Evolutionary conservation across 208 protist genomes (phyloP).

Genomic region (Leishmania amazonensis): DNA sequence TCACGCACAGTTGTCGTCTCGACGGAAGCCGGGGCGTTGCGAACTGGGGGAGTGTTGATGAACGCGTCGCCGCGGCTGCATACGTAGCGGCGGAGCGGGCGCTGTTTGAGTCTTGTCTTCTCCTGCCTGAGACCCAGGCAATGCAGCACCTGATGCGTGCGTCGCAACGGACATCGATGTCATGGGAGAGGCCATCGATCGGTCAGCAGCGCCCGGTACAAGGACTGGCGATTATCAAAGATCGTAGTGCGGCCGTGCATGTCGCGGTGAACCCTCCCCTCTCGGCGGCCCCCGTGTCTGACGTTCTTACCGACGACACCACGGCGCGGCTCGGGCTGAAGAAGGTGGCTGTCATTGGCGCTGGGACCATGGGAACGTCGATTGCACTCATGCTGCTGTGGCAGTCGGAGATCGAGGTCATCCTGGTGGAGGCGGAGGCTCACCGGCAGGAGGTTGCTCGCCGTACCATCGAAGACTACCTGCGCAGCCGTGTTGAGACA

Average conservation of each 20-base stretch:
- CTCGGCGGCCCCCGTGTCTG: not conserved
- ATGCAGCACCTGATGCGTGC: conserved; percentile 81
- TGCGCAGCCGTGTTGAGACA: conserved; percentile 37
- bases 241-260: not conserved
- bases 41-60: too few species aligned
- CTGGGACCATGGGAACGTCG: conserved; percentile 77
- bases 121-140: conserved; percentile 45
- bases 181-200: conserved; percentile 17
- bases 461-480: conserved; percentile 28
- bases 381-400: conserved; percentile 75
- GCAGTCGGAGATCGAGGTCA: conserved; percentile 53
- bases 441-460: conserved; percentile 25
- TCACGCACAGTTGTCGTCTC: conserved; percentile 7
- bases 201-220: conserved; percentile 1
- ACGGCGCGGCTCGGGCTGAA: conserved; percentile 20
- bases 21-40: not conserved
- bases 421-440: conserved; percentile 74
- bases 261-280: not conserved
- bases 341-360: conserved; percentile 75
- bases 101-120: conserved; percentile 50
- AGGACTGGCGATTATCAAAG: not conserved
- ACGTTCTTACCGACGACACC: not conserved
- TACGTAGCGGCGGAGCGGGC: conserved; percentile 44
- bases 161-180: conserved; percentile 32
- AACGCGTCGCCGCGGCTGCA: not conserved